Evolutionary conservation across 495 filamentous ascomycete species (phyloP).

Genomic region (Hypoxylon fragiforme): DNA sequence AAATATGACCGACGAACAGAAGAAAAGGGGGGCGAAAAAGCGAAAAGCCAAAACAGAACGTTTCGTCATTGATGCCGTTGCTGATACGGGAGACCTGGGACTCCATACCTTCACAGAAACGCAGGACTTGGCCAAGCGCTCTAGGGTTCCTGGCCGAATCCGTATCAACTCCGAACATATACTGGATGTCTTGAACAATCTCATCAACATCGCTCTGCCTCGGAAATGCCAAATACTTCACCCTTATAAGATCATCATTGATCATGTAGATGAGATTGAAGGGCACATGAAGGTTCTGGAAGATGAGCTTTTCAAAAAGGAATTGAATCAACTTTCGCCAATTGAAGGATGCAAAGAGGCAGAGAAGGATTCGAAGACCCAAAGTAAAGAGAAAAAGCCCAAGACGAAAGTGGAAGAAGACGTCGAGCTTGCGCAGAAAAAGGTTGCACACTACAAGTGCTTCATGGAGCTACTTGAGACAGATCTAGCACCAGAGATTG

Average conservation of each 20-base stretch:
- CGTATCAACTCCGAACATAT: slow-evolving; percentile 16
- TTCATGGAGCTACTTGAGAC: slow-evolving; percentile 14
- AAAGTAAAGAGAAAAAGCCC: neutral
- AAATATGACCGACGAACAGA: neutral
- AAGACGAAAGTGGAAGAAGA: neutral
- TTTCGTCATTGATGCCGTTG: slow-evolving; percentile 1
- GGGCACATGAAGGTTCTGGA: neutral
- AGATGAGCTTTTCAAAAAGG: too few species aligned
- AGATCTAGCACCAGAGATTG: neutral
- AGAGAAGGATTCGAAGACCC: neutral
- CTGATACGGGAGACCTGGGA: slow-evolving; percentile 4
- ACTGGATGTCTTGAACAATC: neutral
- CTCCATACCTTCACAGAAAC: slow-evolving; percentile 1
- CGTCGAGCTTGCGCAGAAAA: neutral
- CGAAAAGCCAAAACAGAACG: neutral
- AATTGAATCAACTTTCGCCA: too few species aligned
- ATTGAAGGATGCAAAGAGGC: too few species aligned
- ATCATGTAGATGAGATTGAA: neutral
- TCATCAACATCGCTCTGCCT: slow-evolving; percentile 4
- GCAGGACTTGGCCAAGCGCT: neutral
- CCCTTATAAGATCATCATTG: slow-evolving; percentile 9
- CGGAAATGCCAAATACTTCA: slow-evolving; percentile 7
- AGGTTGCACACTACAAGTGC: slow-evolving; percentile 4
- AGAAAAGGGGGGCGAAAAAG: neutral
- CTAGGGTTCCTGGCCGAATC: slow-evolving; percentile 1